Conservation (phyloP, 2,329 filamentous ascomycete species). For the Graphilbum ipis-grandicollis region DNA sequence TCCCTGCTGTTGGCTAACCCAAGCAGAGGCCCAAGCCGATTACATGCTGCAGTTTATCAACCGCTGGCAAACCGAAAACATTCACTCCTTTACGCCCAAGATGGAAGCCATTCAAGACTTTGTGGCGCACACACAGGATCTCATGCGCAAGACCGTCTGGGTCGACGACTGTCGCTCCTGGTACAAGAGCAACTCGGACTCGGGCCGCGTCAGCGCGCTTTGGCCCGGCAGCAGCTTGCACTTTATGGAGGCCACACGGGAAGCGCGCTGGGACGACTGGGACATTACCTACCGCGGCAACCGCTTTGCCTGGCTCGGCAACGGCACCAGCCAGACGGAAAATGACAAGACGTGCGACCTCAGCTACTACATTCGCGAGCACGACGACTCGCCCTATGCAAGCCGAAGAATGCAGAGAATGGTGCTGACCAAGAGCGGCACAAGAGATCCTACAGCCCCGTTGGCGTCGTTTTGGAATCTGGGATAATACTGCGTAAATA, state of each 20-base stretch:
- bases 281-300: slow-evolving; percentile 8
- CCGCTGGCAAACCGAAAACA: slow-evolving; percentile 14
- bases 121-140: slow-evolving; percentile 12
- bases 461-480: neutral
- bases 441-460: neutral
- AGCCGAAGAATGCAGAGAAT: slow-evolving; percentile 1
- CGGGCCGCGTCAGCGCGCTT: slow-evolving; percentile 11
- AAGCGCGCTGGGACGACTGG: slow-evolving; percentile 16
- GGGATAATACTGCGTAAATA: neutral
- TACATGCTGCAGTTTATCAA: slow-evolving; percentile 14
- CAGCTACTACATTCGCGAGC: slow-evolving; percentile 19
- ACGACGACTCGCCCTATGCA: slow-evolving; percentile 13
- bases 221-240: slow-evolving; percentile 10
- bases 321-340: slow-evolving; percentile 20
- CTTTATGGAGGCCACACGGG: slow-evolving; percentile 11
- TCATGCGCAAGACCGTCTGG: slow-evolving; percentile 15
- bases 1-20: too few species aligned
- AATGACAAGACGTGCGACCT: slow-evolving; percentile 21
- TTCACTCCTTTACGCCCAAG: slow-evolving; percentile 12
- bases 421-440: neutral
- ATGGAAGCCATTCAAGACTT: slow-evolving; percentile 14
- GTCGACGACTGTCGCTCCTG: slow-evolving; percentile 12
- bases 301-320: slow-evolving; percentile 4
- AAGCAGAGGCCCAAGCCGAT: too few species aligned
- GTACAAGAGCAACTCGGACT: slow-evolving; percentile 11